Percentiles rank a stretch among this genome's conserved stretches.
Conservation (phyloP, 345 rosid genomes). For the Pistacia vera region DNA sequence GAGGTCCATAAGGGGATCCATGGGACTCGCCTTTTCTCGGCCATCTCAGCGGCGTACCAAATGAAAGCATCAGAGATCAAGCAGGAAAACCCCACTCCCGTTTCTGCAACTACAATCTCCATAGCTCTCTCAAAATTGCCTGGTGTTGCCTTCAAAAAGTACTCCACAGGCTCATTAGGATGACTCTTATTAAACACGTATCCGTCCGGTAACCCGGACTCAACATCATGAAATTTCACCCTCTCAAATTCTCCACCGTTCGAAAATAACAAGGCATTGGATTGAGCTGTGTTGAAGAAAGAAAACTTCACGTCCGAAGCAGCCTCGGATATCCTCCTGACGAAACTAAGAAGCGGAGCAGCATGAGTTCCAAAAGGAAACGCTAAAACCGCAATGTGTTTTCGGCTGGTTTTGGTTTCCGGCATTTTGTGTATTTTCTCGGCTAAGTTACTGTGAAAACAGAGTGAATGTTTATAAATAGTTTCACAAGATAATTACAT, state of each 20-base stretch:
- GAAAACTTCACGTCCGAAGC: conserved; percentile 29
- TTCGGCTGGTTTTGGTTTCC: background rate
- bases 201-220: conserved; percentile 40
- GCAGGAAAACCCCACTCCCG: conserved; percentile 33
- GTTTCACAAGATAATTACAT: too few relatives aligned
- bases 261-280: conserved; percentile 25
- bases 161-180: conserved; percentile 32
- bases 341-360: conserved; percentile 33
- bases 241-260: background rate
- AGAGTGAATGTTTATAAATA: too few relatives aligned
- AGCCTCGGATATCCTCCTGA: conserved; percentile 20
- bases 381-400: conserved; percentile 38
- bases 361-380: conserved; percentile 50
- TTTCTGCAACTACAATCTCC: conserved; percentile 26
- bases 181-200: conserved; percentile 18
- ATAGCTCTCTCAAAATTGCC: conserved; percentile 34
- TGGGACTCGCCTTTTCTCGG: conserved; percentile 39
- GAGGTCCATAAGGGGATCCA: conserved; percentile 46
- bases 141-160: conserved; percentile 38
- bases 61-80: conserved; percentile 53
- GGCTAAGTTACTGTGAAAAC: too few relatives aligned
- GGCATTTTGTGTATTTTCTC: background rate
- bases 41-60: conserved; percentile 53
- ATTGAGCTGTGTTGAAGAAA: conserved; percentile 44
- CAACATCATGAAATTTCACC: conserved; percentile 34